phyloP scores from a whole-genome alignment of 2,329 filamentous ascomycete genomes.

The Exophiala bonariae region DNA sequence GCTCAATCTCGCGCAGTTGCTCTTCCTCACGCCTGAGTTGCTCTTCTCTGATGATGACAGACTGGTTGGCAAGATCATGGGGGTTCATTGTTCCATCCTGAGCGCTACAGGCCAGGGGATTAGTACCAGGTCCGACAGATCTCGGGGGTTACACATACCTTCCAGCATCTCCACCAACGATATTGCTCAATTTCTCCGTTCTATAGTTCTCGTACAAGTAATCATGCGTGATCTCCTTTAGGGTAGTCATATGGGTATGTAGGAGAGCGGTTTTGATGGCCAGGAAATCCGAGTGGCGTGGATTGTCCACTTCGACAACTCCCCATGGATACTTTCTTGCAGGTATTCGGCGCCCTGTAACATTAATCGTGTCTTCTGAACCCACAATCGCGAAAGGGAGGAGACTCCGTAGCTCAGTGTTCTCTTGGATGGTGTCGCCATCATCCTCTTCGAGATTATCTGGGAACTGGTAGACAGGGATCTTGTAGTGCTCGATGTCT shows the following conservation, averaged over 20 bases:
- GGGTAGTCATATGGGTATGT: constrained; percentile 94
- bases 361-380: constrained; percentile 91
- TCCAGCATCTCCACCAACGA: constrained; percentile 89
- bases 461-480: constrained; percentile 99
- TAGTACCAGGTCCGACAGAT: constrained; percentile 68
- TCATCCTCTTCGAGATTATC: constrained; percentile 99
- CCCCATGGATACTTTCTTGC: constrained; percentile 99
- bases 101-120: constrained; percentile 32
- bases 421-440: constrained; percentile 98
- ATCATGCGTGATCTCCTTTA: constrained; percentile 99
- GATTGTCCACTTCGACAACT: constrained; percentile 98
- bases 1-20: constrained; percentile 98
- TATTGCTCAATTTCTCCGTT: constrained; percentile 99
- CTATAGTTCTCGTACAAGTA: constrained; percentile 99
- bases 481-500: constrained; percentile 99
- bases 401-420: constrained; percentile 90
- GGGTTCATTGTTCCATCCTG: constrained; percentile 91
- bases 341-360: constrained; percentile 86
- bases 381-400: constrained; percentile 99
- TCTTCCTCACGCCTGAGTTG: constrained; percentile 98
- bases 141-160: too few relatives aligned
- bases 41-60: constrained; percentile 98
- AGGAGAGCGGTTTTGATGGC: constrained; percentile 94
- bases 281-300: constrained; percentile 96
- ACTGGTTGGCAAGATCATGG: constrained; percentile 94